Conservation (phyloP, 1,284 basidiomycete genomes). For the Lentinus polychrous region DNA sequence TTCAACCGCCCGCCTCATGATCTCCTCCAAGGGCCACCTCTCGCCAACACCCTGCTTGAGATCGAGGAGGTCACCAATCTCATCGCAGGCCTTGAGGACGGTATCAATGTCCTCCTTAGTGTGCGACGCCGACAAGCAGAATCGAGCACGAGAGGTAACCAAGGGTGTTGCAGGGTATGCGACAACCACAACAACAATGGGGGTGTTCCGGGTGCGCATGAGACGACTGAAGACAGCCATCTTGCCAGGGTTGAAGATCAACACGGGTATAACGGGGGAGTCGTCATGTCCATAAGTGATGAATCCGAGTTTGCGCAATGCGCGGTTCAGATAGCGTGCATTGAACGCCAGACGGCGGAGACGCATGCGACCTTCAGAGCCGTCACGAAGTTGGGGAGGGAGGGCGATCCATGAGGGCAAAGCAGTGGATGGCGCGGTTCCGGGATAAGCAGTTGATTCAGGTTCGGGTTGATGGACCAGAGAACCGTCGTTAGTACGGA, state of each 20-base stretch:
- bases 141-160: conserved; percentile 84
- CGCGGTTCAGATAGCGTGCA: conserved; percentile 84
- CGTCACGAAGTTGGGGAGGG: conserved; percentile 64
- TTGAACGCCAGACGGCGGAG: conserved; percentile 93
- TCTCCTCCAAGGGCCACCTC: conserved; percentile 79
- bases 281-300: conserved; percentile 92
- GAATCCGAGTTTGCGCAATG: conserved; percentile 90
- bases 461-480: conserved; percentile 20
- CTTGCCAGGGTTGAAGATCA: conserved; percentile 93
- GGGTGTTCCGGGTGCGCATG: conserved; percentile 79
- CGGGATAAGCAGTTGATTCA: conserved; percentile 42
- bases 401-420: conserved; percentile 72
- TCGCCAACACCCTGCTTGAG: conserved; percentile 76
- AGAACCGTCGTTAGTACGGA: conserved; percentile 26
- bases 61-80: conserved; percentile 84
- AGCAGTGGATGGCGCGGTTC: conserved; percentile 54
- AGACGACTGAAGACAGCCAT: conserved; percentile 85
- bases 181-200: conserved; percentile 86
- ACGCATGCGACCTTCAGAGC: conserved; percentile 77
- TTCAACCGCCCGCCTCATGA: conserved; percentile 72
- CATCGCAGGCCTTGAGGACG: conserved; percentile 85
- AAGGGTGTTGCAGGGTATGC: conserved; percentile 92
- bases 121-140: conserved; percentile 92
- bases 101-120: conserved; percentile 96
- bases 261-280: conserved; percentile 89